Evolutionary conservation across 805 yeast genomes (phyloP).

Genomic region (Cyberlindnera samutprakarnensis): DNA sequence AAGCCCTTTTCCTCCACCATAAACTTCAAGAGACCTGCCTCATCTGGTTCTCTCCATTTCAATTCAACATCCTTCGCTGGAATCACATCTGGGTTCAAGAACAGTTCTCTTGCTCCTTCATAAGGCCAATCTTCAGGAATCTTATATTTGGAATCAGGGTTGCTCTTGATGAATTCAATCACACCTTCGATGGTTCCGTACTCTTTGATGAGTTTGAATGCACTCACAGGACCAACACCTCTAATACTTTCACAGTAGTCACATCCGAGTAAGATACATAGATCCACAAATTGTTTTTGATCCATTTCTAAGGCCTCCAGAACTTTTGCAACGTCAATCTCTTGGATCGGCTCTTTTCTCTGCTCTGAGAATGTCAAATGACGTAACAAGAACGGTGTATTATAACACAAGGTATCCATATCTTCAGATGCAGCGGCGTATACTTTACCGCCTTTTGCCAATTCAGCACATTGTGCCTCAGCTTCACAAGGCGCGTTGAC

Average conservation of each 20-base stretch:
- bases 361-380: slow-evolving; percentile 94
- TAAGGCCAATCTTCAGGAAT: slow-evolving; percentile 95
- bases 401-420: slow-evolving; percentile 96
- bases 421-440: slow-evolving; percentile 98
- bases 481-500: slow-evolving; percentile 97
- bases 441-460: slow-evolving; percentile 85
- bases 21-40: slow-evolving; percentile 72
- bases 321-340: slow-evolving; percentile 60
- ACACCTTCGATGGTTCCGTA: slow-evolving; percentile 70
- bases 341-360: slow-evolving; percentile 85
- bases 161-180: slow-evolving; percentile 48
- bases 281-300: slow-evolving; percentile 70
- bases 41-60: slow-evolving; percentile 87
- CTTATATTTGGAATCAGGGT: slow-evolving; percentile 55
- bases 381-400: slow-evolving; percentile 74
- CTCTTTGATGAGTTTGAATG: slow-evolving; percentile 79
- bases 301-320: slow-evolving; percentile 74
- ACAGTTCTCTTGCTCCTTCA: slow-evolving; percentile 78
- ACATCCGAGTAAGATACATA: slow-evolving; percentile 91
- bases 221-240: slow-evolving; percentile 96
- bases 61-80: slow-evolving; percentile 54
- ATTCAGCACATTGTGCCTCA: slow-evolving; percentile 95
- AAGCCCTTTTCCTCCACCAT: slow-evolving; percentile 87
- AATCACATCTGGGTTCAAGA: slow-evolving; percentile 73
- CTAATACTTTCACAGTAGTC: slow-evolving; percentile 94